phyloP scores from a whole-genome alignment of 2,329 filamentous ascomycete genomes.

The Orbilia brochopaga region DNA sequence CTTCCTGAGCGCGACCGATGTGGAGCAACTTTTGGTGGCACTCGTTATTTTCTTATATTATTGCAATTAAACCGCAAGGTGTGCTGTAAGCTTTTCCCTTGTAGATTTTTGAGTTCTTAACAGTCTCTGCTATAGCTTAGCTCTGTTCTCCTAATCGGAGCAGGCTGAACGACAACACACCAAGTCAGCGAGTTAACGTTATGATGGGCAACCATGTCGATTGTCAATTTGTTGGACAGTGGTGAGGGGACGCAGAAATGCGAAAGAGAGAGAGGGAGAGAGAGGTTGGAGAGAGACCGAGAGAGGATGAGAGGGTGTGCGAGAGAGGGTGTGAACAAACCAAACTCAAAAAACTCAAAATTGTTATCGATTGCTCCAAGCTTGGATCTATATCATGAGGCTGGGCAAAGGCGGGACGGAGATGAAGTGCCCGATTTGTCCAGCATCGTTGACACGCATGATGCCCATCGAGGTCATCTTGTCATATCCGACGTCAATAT shows the following conservation, averaged over 20 bases:
- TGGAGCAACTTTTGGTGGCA: slow-evolving; percentile 35
- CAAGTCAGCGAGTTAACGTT: slow-evolving; percentile 11
- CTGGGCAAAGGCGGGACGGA: slow-evolving; percentile 29
- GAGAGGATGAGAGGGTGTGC: background rate
- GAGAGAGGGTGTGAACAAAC: background rate
- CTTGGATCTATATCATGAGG: slow-evolving; percentile 4
- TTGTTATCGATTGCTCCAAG: slow-evolving; percentile 2
- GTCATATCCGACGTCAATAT: slow-evolving; percentile 23
- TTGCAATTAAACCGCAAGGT: slow-evolving; percentile 45
- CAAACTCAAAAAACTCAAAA: background rate
- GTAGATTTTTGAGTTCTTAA: slow-evolving; percentile 31
- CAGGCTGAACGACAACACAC: slow-evolving; percentile 32
- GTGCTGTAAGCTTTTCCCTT: slow-evolving; percentile 32
- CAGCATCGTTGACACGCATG: slow-evolving; percentile 20
- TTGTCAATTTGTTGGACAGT: slow-evolving; percentile 31
- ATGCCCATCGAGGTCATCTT: slow-evolving; percentile 32
- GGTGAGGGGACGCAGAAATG: slow-evolving; percentile 12
- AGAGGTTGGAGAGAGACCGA: background rate
- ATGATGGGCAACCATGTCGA: slow-evolving; percentile 21
- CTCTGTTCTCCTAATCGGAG: background rate
- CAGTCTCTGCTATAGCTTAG: slow-evolving; percentile 32
- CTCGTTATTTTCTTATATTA: slow-evolving; percentile 48
- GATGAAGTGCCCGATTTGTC: slow-evolving; percentile 43
- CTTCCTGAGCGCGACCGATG: slow-evolving; percentile 23
- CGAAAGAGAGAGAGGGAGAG: background rate